Evolutionary conservation across 495 filamentous ascomycete species (phyloP).

Genomic region (Penicillium robsamsonii): DNA sequence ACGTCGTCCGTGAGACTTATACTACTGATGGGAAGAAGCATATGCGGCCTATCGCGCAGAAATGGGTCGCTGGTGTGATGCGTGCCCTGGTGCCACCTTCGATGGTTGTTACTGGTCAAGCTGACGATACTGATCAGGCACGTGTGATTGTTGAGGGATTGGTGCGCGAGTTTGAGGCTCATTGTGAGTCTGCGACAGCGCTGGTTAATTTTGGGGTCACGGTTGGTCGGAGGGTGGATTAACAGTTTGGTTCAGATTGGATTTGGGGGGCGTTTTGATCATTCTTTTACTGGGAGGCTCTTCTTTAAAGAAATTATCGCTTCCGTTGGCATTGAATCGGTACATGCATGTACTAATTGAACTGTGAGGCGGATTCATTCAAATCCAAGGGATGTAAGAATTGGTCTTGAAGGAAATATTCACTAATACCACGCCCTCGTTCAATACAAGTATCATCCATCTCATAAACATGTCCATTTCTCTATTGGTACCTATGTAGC

Average conservation of each 20-base stretch:
- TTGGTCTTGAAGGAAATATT: too few relatives aligned
- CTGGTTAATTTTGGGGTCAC: conserved; percentile 23
- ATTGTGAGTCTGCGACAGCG: conserved; percentile 15
- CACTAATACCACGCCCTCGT: too few relatives aligned
- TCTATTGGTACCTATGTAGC: neutral
- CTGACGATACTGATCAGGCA: conserved; percentile 11
- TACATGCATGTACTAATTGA: too few relatives aligned
- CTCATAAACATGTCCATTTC: neutral
- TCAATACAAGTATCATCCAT: neutral
- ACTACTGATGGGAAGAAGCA: conserved; percentile 15
- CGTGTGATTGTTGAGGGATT: conserved; percentile 23
- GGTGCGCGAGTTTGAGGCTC: conserved; percentile 16
- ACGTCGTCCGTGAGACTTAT: conserved; percentile 15
- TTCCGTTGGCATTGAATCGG: neutral
- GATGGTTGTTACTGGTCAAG: conserved; percentile 20
- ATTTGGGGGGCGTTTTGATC: too few relatives aligned
- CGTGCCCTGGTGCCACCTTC: conserved; percentile 16
- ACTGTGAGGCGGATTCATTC: too few relatives aligned
- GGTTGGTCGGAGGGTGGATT: conserved; percentile 18
- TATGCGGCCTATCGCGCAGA: conserved; percentile 11
- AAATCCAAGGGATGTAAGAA: too few relatives aligned
- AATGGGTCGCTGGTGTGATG: conserved; percentile 22
- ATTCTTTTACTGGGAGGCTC: neutral
- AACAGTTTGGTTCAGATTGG: neutral
- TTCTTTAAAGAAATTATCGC: neutral